phyloP scores from a whole-genome alignment of 2,329 filamentous ascomycete genomes.

The Epicoccum sorghinum region DNA sequence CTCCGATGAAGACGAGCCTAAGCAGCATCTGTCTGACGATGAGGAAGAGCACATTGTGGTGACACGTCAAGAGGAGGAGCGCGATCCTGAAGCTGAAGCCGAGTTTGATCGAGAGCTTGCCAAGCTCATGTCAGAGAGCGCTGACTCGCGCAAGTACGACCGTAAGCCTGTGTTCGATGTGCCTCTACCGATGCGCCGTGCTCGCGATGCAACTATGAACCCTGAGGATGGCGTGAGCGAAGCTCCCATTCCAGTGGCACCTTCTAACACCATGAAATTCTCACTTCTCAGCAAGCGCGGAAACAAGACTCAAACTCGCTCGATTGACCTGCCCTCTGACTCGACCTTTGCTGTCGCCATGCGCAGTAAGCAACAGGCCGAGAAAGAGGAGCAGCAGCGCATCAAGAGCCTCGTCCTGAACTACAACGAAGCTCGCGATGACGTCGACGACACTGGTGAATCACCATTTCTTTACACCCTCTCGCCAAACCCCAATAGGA shows the following conservation, averaged over 20 bases:
- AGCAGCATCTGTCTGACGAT: conserved; percentile 69
- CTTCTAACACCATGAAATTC: conserved; percentile 83
- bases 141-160: conserved; percentile 95
- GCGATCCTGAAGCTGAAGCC: conserved; percentile 92
- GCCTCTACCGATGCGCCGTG: conserved; percentile 86
- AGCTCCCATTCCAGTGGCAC: conserved; percentile 42
- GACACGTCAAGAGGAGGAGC: conserved; percentile 84
- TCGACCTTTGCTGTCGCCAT: conserved; percentile 95
- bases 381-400: conserved; percentile 94
- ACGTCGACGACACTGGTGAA: conserved; percentile 76
- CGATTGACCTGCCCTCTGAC: conserved; percentile 86
- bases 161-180: conserved; percentile 94
- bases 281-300: conserved; percentile 94
- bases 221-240: conserved; percentile 52
- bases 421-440: conserved; percentile 82
- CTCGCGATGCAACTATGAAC: conserved; percentile 61
- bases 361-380: conserved; percentile 93
- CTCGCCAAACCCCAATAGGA: conserved; percentile 59
- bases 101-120: conserved; percentile 98
- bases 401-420: conserved; percentile 98
- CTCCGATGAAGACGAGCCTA: conserved; percentile 54
- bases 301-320: conserved; percentile 93
- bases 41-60: conserved; percentile 90
- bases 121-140: conserved; percentile 96
- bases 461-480: conserved; percentile 50